A percentile compares a stretch with the other conserved stretches of the same genome.
phyloP scores from a whole-genome alignment of 805 yeast species.

The Kockiozyma suomiensis region DNA sequence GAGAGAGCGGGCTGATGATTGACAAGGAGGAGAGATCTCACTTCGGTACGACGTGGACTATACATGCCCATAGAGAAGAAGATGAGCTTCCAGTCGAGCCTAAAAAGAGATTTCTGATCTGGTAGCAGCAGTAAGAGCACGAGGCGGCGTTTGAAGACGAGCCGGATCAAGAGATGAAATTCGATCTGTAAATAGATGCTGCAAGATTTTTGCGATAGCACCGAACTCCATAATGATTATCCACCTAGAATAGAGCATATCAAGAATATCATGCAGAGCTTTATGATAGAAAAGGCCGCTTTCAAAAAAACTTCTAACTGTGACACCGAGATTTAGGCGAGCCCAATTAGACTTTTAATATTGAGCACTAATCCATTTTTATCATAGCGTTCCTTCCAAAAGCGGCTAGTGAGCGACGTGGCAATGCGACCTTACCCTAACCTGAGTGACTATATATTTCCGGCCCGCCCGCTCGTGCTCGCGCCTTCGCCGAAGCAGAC shows the following conservation, averaged over 20 bases:
- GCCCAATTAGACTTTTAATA: background rate
- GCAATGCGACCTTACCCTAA: slow-evolving; percentile 15
- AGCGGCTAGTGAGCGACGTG: background rate
- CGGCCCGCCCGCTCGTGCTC: slow-evolving; percentile 15
- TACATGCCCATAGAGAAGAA: slow-evolving; percentile 29
- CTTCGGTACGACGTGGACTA: slow-evolving; percentile 76
- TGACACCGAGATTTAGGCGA: background rate
- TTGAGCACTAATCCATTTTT: background rate
- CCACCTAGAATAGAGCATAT: too few relatives aligned
- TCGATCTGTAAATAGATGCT: background rate
- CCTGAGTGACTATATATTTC: slow-evolving; percentile 11
- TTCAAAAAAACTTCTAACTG: background rate
- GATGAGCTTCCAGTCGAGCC: slow-evolving; percentile 27
- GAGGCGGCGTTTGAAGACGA: background rate
- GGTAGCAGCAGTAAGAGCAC: too few relatives aligned
- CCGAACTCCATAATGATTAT: too few relatives aligned
- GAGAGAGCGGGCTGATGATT: slow-evolving; percentile 79
- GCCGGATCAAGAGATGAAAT: background rate
- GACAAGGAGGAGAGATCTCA: slow-evolving; percentile 80
- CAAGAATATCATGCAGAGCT: too few relatives aligned
- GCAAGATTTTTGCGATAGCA: background rate
- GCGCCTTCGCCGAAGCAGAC: background rate
- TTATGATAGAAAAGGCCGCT: too few relatives aligned
- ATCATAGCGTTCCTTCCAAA: background rate
- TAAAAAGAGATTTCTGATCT: slow-evolving; percentile 22